Percentiles rank a stretch among this genome's conserved stretches.
phyloP scores from a whole-genome alignment of 345 rosid species.

The Rhodamnia rubescens region DNA sequence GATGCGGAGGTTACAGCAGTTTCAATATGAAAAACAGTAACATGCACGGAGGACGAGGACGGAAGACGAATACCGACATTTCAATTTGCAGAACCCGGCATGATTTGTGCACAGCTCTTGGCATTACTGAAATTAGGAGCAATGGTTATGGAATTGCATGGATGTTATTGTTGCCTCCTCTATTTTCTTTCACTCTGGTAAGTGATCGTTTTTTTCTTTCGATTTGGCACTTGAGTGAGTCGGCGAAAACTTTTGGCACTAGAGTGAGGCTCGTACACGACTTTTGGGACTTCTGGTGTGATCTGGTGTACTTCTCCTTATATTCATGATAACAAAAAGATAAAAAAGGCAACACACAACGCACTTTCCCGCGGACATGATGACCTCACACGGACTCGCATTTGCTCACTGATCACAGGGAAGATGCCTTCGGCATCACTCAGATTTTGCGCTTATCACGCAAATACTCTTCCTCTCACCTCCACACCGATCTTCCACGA shows the following conservation, averaged over 20 bases:
- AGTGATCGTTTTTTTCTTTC: background rate
- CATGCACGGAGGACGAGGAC: background rate
- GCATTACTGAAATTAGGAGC: background rate
- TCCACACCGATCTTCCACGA: background rate
- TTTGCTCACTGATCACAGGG: background rate
- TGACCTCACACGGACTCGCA: background rate
- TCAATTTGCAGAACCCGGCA: background rate
- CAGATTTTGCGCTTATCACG: background rate
- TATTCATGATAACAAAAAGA: background rate
- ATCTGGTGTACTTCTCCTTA: no score
- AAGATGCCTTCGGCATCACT: no score
- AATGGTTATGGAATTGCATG: background rate
- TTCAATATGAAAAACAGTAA: background rate
- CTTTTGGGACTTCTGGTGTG: no score
- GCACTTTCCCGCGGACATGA: background rate
- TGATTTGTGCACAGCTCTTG: background rate
- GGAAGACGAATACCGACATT: background rate
- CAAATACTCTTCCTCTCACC: background rate
- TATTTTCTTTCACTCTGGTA: background rate
- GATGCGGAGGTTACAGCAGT: background rate
- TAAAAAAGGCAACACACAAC: background rate
- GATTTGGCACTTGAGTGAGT: no score
- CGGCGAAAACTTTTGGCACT: no score
- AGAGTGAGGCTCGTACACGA: no score
- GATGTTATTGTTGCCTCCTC: background rate